Base-by-base conservation (phyloP, 2,329 filamentous ascomycete species). In the Rosellinia necatrix region DNA sequence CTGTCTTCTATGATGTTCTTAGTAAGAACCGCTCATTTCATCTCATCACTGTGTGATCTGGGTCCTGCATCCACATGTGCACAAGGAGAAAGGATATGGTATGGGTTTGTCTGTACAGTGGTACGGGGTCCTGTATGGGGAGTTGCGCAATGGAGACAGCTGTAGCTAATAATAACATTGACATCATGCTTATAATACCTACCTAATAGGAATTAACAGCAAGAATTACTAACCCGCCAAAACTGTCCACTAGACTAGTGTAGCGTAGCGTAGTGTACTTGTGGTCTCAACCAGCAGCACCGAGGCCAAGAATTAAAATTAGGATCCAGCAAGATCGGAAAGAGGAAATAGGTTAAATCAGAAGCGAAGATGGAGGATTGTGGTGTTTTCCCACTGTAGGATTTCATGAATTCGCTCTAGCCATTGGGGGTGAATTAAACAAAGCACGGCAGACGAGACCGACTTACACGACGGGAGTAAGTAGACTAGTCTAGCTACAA, bases 181-280 rank as follows among this genome's bases (percentile, higher is more conserved):
- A 51, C 58, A 54, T 53, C 47, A 60, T 53, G 53, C 27, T 50
- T 38, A 53, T 53, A 50, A 55, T 50, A 58, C 55, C 53, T 55
- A 54, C 41, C 49, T 48, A 54, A 53, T 51, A 43, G 30, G 49
- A 59, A 52, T 59, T 48, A 40, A 56, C 38, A 34, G 25, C 13
- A 35, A 24, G 19, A 52, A 56, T 46, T 58, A 49, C 56, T 56
- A 56, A 43, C 52, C 37, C 44, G 34, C 46, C 40, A 25, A 40
- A 44, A 47, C 6, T 15, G 46, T 34, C 46, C 25, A 34, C 35
- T 46, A 53, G 34, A 7, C 41, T 19, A 17, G 32, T n/a, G 6
- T 15, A 42, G 24, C 27, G 29, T 27, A 6, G 10, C 19, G 6
- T 30, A 41, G n/a, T 12, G 35, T 30, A 44, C n/a, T 6, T 3